Evolutionary conservation across 208 protist genomes (phyloP).

Genomic region (Trypanosoma caninum): DNA sequence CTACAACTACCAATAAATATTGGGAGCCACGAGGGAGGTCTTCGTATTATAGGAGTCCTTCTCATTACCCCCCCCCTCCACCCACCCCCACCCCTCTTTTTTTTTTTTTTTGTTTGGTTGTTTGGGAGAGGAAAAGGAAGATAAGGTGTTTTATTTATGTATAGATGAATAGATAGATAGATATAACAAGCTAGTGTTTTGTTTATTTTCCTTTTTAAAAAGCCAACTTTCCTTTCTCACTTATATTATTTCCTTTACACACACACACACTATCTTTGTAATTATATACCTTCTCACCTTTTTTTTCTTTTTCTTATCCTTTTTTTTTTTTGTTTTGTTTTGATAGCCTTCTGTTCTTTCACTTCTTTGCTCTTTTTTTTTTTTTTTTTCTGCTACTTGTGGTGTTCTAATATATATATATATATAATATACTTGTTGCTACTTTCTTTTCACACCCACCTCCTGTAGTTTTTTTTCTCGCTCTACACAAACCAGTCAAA

Average conservation of each 20-base stretch:
- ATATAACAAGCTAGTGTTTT: neutral
- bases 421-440: neutral
- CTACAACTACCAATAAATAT: neutral
- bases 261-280: neutral
- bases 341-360: neutral
- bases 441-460: slow-evolving; percentile 8
- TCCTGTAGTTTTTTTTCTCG: neutral
- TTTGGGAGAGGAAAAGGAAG: no score
- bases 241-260: neutral
- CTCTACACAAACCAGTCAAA: neutral
- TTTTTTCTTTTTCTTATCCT: neutral
- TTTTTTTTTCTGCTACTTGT: neutral
- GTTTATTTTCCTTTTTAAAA: neutral
- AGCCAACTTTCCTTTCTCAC: neutral
- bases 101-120: no score
- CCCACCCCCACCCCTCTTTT: no score
- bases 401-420: no score
- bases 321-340: neutral
- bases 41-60: slow-evolving; percentile 3
- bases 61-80: no score
- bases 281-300: neutral
- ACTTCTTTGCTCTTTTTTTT: neutral
- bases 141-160: no score
- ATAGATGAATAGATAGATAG: no score
- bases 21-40: neutral